phyloP scores from a whole-genome alignment of 179 eudicot species.

The Beta lomatogona region DNA sequence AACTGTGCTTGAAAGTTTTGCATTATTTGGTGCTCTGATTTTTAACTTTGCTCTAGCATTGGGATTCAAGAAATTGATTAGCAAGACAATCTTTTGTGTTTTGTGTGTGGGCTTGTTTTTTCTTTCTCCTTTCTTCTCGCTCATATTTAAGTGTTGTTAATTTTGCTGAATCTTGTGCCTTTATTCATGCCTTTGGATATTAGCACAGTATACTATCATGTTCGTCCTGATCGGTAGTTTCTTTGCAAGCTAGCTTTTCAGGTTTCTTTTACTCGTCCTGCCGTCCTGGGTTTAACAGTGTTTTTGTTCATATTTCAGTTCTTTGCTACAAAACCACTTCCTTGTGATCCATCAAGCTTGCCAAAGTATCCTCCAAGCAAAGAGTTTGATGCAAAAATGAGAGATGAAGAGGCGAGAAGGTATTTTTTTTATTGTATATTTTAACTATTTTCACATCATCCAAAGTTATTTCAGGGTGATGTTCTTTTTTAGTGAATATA shows the following conservation, averaged over 20 bases:
- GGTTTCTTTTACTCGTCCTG: neutral
- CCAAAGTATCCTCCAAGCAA: slow-evolving; percentile 95
- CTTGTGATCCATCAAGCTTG: slow-evolving; percentile 90
- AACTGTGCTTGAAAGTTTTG: neutral
- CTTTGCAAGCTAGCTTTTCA: neutral
- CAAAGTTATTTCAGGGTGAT: slow-evolving; percentile 23
- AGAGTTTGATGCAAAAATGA: slow-evolving; percentile 89
- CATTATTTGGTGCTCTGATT: neutral
- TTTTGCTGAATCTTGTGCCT: neutral
- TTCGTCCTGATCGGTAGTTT: neutral
- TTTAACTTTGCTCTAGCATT: neutral
- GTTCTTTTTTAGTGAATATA: neutral
- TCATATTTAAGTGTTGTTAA: neutral
- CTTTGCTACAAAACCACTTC: slow-evolving; percentile 73
- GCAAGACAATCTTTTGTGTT: neutral
- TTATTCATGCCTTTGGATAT: neutral
- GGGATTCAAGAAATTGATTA: neutral
- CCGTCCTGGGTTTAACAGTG: neutral
- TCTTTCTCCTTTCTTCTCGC: neutral
- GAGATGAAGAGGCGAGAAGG: slow-evolving; percentile 97
- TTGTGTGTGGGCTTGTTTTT: too few species aligned
- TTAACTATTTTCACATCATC: neutral
- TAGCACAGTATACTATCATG: neutral
- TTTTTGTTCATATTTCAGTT: slow-evolving; percentile 53
- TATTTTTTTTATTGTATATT: slow-evolving; percentile 20